Conservation (phyloP, 176 grass and related monocot species). For the Secale cereale region DNA sequence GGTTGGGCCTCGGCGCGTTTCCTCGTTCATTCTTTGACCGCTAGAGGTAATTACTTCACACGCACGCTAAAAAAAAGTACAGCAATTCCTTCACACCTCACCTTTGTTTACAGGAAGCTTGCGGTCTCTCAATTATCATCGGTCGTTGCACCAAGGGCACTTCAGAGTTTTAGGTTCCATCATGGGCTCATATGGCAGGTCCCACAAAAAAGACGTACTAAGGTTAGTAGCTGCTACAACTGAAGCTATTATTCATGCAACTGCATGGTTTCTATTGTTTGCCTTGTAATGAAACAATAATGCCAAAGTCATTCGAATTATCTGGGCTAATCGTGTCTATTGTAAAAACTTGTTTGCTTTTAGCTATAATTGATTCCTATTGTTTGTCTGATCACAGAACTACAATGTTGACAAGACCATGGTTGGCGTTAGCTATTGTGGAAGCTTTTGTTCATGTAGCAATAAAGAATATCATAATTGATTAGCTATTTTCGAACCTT, state of each 20-base stretch:
- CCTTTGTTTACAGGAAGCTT: slow-evolving; percentile 19
- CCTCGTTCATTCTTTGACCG: too few relatives aligned
- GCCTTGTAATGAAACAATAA: slow-evolving; percentile 5
- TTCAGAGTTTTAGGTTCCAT: not conserved
- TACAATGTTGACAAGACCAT: not conserved
- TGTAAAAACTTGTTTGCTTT: slow-evolving; percentile 1
- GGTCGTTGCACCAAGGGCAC: not conserved
- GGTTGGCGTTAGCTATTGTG: slow-evolving; percentile 14
- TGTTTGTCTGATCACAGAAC: not conserved
- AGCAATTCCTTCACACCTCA: too few relatives aligned
- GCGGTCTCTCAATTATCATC: not conserved
- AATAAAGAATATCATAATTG: not conserved
- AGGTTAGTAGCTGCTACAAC: not conserved
- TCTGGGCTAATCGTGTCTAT: not conserved
- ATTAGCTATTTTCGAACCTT: slow-evolving; percentile 13
- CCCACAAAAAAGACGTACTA: not conserved
- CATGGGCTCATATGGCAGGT: not conserved
- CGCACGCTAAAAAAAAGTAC: too few relatives aligned
- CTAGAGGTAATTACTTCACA: too few relatives aligned
- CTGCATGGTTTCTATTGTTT: not conserved
- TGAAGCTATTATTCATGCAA: slow-evolving; percentile 6
- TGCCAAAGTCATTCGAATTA: not conserved
- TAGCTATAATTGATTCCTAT: slow-evolving; percentile 7
- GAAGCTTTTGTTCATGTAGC: not conserved
- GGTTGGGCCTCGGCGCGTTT: too few relatives aligned